Evolutionary conservation across 495 filamentous ascomycete species (phyloP).

Genomic region (Halenospora varia): DNA sequence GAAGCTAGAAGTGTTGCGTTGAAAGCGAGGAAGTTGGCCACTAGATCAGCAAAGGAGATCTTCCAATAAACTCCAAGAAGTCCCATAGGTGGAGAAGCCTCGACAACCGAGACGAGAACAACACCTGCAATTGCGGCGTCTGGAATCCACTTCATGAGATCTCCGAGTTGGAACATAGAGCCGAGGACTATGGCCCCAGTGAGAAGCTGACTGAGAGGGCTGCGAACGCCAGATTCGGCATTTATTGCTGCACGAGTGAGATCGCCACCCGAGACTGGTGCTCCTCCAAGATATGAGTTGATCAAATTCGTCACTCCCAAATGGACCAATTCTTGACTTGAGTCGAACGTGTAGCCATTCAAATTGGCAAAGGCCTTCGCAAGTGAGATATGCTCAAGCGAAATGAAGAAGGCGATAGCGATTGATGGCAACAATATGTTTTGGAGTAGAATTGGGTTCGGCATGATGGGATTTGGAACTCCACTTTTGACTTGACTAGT

Average conservation of each 20-base stretch:
- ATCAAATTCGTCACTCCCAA: constrained; percentile 89
- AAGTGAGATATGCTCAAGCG: constrained; percentile 92
- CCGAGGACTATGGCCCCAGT: constrained; percentile 81
- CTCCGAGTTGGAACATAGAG: constrained; percentile 83
- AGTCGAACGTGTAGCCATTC: constrained; percentile 93
- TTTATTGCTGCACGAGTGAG: constrained; percentile 98
- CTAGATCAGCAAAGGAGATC: constrained; percentile 78
- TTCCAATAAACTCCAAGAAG: constrained; percentile 92
- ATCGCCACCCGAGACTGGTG: constrained; percentile 81
- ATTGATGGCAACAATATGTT: constrained; percentile 60
- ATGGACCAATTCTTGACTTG: constrained; percentile 89
- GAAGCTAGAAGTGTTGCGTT: constrained; percentile 80
- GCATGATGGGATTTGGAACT: constrained; percentile 73
- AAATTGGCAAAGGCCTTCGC: constrained; percentile 92
- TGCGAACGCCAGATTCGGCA: constrained; percentile 89
- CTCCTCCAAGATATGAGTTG: constrained; percentile 86
- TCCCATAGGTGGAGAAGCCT: constrained; percentile 86
- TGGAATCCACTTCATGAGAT: constrained; percentile 90
- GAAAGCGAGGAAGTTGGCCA: constrained; percentile 91
- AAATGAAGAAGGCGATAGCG: constrained; percentile 76
- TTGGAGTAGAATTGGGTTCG: constrained; percentile 51
- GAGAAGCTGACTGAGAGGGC: constrained; percentile 86
- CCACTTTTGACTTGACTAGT: constrained; percentile 50
- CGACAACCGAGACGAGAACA: constrained; percentile 95
- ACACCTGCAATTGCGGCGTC: constrained; percentile 76